Percentiles rank a stretch among this genome's conserved stretches.
Evolutionary conservation across 2,329 filamentous ascomycete genomes (phyloP).

Genomic region (Lojkania enalia): DNA sequence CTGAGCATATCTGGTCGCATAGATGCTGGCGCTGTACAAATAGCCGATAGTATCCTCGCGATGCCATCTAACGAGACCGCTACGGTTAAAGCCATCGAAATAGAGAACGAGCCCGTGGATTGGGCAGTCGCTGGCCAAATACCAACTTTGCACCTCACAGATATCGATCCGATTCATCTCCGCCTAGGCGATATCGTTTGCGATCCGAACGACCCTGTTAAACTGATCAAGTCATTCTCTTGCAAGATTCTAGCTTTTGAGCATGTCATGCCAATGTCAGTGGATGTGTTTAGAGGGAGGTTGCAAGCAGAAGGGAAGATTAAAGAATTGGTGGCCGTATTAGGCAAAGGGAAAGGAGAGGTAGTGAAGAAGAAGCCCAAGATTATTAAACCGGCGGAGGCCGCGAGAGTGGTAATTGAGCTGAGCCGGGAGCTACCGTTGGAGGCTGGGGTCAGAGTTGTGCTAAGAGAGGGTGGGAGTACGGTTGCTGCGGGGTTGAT

Average conservation of each 20-base stretch:
- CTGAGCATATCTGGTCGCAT: conserved; percentile 85
- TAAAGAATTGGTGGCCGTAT: conserved; percentile 67
- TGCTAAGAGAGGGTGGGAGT: conserved; percentile 76
- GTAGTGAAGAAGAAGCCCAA: conserved; percentile 80
- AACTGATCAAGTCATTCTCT: conserved; percentile 72
- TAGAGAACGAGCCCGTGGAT: conserved; percentile 72
- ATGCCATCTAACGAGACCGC: conserved; percentile 83
- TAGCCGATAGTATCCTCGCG: conserved; percentile 77
- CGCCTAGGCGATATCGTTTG: conserved; percentile 83
- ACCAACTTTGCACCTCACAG: conserved; percentile 76
- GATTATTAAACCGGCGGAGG: conserved; percentile 76
- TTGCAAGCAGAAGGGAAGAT: conserved; percentile 79
- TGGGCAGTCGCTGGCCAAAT: conserved; percentile 96
- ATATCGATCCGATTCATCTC: conserved; percentile 83
- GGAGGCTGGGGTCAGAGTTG: conserved; percentile 77
- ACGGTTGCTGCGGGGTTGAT: conserved; percentile 87
- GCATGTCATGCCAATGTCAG: conserved; percentile 81
- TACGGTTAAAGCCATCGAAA: conserved; percentile 77
- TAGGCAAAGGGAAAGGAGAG: conserved; percentile 80
- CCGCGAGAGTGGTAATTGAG: conserved; percentile 77
- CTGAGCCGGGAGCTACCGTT: conserved; percentile 75
- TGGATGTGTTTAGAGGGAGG: conserved; percentile 86
- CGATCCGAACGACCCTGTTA: conserved; percentile 66
- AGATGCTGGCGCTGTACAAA: conserved; percentile 80
- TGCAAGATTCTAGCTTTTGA: conserved; percentile 89